phyloP scores from a whole-genome alignment of 768 basidiomycete species.

The Mycena crocata region DNA sequence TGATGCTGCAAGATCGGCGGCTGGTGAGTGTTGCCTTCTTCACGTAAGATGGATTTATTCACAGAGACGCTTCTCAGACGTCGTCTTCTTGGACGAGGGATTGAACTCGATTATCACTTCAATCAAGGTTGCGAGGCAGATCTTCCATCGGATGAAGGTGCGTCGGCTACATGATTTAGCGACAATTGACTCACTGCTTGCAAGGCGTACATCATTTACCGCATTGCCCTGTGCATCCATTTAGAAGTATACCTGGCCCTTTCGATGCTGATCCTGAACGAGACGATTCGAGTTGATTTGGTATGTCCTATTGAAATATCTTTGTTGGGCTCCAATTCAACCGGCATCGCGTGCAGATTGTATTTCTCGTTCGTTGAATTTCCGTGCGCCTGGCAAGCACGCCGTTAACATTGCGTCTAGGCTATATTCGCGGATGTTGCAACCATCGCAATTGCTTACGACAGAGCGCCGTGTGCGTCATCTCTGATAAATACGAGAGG shows the following conservation, averaged over 20 bases:
- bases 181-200: conserved; percentile 40
- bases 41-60: background rate
- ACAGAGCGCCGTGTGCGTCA: conserved; percentile 50
- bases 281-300: conserved; percentile 60
- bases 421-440: conserved; percentile 45
- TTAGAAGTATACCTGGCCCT: conserved; percentile 59
- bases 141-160: conserved; percentile 62
- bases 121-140: conserved; percentile 61
- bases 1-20: conserved; percentile 54
- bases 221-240: conserved; percentile 62
- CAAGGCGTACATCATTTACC: conserved; percentile 60
- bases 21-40: conserved; percentile 26
- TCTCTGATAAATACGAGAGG: background rate
- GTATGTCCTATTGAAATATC: conserved; percentile 50
- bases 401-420: background rate
- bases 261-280: conserved; percentile 57
- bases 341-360: background rate
- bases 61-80: conserved; percentile 37
- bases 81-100: conserved; percentile 63
- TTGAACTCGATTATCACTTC: conserved; percentile 54
- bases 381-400: background rate
- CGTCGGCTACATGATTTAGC: conserved; percentile 41
- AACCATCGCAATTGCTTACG: conserved; percentile 63
- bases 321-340: conserved; percentile 47
- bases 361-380: conserved; percentile 19